These are phyloP conservation scores for Musa acuminata DNA, from an alignment of 176 grass and related monocot genomes.

Conservation along the genomic window DNA sequence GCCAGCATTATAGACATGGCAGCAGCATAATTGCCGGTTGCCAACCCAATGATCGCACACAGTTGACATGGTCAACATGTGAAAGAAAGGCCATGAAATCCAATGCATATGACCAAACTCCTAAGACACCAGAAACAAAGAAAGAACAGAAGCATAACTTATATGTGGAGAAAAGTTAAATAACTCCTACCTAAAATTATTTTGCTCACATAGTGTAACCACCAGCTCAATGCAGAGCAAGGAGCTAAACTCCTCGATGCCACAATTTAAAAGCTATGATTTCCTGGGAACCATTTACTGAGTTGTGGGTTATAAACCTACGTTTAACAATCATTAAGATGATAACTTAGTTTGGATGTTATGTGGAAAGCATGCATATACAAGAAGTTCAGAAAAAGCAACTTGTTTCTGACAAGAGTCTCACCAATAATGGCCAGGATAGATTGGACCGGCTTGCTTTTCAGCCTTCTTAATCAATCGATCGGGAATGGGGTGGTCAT, in stretches of 20 bases:
- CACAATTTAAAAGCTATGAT: no score
- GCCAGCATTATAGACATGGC: neutral
- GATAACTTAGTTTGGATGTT: neutral
- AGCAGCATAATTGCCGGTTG: neutral
- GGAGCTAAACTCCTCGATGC: no score
- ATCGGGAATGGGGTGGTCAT: slow-evolving; percentile 68
- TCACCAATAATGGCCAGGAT: slow-evolving; percentile 89
- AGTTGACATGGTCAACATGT: no score
- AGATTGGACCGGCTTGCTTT: slow-evolving; percentile 75
- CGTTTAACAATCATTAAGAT: neutral
- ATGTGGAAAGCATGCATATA: neutral
- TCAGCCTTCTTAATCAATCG: slow-evolving; percentile 70
- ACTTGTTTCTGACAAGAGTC: neutral
- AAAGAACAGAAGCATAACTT: no score
- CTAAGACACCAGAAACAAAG: no score
- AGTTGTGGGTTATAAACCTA: neutral
- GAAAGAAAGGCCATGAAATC: no score
- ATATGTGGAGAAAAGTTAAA: no score
- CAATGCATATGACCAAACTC: no score
- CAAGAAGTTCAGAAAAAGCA: neutral
- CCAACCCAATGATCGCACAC: no score
- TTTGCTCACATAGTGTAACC: no score
- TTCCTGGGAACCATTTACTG: neutral
- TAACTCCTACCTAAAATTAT: no score
- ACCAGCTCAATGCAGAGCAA: no score